Evolutionary conservation across 495 filamentous ascomycete species (phyloP).

Genomic region (Penicillium chermesinum): DNA sequence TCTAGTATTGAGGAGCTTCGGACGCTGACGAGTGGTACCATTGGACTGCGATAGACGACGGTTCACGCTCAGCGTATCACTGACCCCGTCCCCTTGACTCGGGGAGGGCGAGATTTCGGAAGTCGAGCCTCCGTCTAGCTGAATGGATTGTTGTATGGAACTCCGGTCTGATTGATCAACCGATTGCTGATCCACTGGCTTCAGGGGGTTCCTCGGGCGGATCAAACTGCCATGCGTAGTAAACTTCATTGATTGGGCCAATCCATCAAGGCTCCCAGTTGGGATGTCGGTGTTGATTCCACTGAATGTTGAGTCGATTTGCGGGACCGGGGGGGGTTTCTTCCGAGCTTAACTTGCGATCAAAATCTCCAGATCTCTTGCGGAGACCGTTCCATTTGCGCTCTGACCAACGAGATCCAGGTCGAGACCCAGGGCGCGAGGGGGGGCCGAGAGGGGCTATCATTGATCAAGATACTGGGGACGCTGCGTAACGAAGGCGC

Average conservation of each 20-base stretch:
- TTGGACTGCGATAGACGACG: conserved; percentile 37
- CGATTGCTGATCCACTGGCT: conserved; percentile 13
- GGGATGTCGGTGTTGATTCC: conserved; percentile 56
- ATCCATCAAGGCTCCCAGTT: conserved; percentile 45
- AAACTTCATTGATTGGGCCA: conserved; percentile 52
- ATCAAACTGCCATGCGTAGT: conserved; percentile 52
- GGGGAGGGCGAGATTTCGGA: conserved; percentile 4
- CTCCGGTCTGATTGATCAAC: conserved; percentile 3
- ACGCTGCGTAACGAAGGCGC: conserved; percentile 34
- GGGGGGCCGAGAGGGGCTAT: conserved; percentile 29
- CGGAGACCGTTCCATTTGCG: conserved; percentile 38
- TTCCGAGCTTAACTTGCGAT: conserved; percentile 24
- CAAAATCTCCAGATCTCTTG: conserved; percentile 36
- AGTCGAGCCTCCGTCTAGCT: not conserved
- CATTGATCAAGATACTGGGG: conserved; percentile 42
- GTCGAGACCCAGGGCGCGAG: conserved; percentile 32
- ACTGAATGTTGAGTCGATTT: conserved; percentile 41
- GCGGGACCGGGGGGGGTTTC: conserved; percentile 32
- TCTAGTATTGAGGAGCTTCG: conserved; percentile 28
- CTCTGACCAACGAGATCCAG: conserved; percentile 42
- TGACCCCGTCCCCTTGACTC: conserved; percentile 9
- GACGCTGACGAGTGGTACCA: conserved; percentile 31
- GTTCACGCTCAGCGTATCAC: conserved; percentile 30
- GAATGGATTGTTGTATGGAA: conserved; percentile 5
- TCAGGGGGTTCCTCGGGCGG: conserved; percentile 19